These are phyloP conservation scores for Croton laevigatus DNA, from an alignment of 441 rosid species.

Conservation along the genomic window DNA sequence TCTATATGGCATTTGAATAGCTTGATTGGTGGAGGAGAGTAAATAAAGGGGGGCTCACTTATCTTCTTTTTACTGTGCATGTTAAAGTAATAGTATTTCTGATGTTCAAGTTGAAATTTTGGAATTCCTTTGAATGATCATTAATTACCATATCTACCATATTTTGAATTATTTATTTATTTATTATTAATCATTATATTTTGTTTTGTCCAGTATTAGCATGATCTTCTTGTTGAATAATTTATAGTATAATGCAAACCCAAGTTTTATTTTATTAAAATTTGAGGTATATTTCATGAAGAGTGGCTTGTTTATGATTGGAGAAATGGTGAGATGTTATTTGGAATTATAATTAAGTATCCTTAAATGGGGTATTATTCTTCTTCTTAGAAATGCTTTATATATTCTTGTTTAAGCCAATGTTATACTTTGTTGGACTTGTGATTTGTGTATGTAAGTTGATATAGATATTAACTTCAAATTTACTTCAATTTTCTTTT, in stretches of 20 bases:
- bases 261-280: not conserved
- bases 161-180: not conserved
- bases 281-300: not conserved
- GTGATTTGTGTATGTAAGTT: not conserved
- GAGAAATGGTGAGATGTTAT: not conserved
- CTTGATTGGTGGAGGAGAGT: constrained; percentile 20
- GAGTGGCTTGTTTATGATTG: not conserved
- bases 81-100: constrained; percentile 27
- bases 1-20: constrained; percentile 26
- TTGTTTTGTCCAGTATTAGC: not conserved
- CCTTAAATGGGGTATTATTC: not conserved
- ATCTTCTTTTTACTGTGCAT: constrained; percentile 19
- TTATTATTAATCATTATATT: not conserved
- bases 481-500: not conserved
- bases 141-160: not conserved
- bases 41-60: not conserved
- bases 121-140: not conserved
- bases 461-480: not conserved
- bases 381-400: not conserved
- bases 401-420: not conserved
- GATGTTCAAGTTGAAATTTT: constrained; percentile 9
- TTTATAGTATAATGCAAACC: not conserved
- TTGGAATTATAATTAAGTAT: not conserved
- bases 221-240: not conserved
- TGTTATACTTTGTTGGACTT: not conserved